phyloP scores from a whole-genome alignment of 495 filamentous ascomycete genomes.

The Aspergillus asperescens region DNA sequence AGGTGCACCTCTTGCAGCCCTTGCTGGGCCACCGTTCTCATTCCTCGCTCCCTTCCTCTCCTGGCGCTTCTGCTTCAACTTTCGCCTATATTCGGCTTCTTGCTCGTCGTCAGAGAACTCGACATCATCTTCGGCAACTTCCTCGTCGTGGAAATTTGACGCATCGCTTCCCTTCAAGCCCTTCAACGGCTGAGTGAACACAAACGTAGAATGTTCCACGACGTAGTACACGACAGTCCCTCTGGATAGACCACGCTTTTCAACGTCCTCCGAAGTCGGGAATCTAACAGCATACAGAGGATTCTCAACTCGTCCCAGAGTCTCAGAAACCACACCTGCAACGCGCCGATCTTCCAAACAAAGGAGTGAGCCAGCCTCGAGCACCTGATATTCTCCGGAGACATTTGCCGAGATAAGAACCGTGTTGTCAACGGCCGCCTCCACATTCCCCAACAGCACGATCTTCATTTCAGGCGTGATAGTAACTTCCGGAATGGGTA shows the following conservation, averaged over 20 bases:
- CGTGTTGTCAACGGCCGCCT: constrained; percentile 67
- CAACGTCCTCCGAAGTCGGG: constrained; percentile 57
- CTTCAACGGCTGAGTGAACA: constrained; percentile 77
- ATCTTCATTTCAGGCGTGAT: constrained; percentile 73
- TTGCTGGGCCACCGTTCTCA: constrained; percentile 32
- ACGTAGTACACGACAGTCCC: constrained; percentile 76
- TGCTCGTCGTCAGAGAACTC: constrained; percentile 97
- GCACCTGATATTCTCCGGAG: constrained; percentile 73
- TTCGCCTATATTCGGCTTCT: constrained; percentile 75
- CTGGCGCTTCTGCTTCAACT: constrained; percentile 55
- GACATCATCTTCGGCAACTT: constrained; percentile 74
- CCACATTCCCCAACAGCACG: constrained; percentile 63
- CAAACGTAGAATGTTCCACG: constrained; percentile 64
- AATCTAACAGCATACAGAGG: constrained; percentile 78
- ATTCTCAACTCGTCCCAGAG: constrained; percentile 72
- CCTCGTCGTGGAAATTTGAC: constrained; percentile 90
- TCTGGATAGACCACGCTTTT: constrained; percentile 54
- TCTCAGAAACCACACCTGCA: constrained; percentile 74
- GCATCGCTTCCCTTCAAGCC: constrained; percentile 81
- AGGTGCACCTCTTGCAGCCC: constrained; percentile 29
- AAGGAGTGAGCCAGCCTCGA: constrained; percentile 77
- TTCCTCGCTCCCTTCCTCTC: constrained; percentile 41
- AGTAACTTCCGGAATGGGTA: constrained; percentile 66
- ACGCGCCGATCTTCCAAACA: constrained; percentile 71
- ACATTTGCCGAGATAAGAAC: constrained; percentile 74